Base-by-base conservation (phyloP, 2,329 filamentous ascomycete genomes). In the Fusarium nurragi region DNA sequence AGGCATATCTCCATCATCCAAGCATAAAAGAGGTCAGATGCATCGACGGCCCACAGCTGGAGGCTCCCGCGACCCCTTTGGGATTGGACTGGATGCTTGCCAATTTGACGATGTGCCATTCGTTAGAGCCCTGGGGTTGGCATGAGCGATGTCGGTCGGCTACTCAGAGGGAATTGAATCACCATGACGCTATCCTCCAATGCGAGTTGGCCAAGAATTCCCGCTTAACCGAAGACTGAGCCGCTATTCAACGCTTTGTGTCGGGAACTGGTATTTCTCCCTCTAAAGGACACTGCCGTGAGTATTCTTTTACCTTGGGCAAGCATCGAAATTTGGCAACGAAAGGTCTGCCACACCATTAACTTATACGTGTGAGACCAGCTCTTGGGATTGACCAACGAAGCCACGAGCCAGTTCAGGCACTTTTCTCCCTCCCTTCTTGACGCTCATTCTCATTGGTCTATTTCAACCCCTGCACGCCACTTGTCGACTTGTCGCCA, bases 1-100 rank as follows among this genome's bases (percentile, higher is more conserved):
- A 69, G 67, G 51, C 54, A 71, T 69, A 69, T 60, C 59, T 60
- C 69, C 68, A 65, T 59, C 46, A 71, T 54, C 55, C 66, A 44
- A 63, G 68, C 57, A 50, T 60, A 25, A 28, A 54, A 45, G 51
- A 64, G 68, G 70, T 72, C 70, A 72, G 68, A 70, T 71, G 70
- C 64, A 65, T 41, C 50, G 25, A 23, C 26, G 69, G 66, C 68
- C 69, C 69, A 72, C 69, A 69, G 49, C 47, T 55, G 37, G 69
- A 55, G 37, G 59, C 51, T 62, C 40, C 60, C 70, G 67, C 70
- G 70, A 70, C 66, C 68, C 67, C 60, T 52, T 62, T 67, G 54
- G 44, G 62, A 19, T 39, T 52, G 39, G 44, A 26, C 39, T 25
- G 26, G 34, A 67, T 70, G 61, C 64, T 62, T 58, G 62, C 68